Conservation (phyloP, 768 basidiomycete genomes). For the Agrocybe chaxingu region DNA sequence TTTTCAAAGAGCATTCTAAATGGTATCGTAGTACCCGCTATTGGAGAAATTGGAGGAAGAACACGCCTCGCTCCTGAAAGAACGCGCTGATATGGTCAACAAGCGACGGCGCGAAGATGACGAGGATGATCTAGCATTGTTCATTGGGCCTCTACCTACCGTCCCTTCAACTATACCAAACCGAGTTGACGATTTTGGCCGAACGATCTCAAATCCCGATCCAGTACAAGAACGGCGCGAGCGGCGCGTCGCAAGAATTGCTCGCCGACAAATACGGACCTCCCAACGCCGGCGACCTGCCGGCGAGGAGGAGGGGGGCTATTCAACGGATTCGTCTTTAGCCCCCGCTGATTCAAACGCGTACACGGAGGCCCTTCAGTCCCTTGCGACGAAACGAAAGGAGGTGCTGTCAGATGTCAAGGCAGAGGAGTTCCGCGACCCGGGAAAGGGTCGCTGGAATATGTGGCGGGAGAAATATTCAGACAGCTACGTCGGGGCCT, state of each 20-base stretch:
- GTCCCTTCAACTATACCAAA: conserved; percentile 20
- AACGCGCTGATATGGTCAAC: conserved; percentile 66
- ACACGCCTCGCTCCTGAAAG: conserved; percentile 66
- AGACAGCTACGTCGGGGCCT: conserved; percentile 85
- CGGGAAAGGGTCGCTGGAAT: conserved; percentile 59
- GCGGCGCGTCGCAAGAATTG: conserved; percentile 55
- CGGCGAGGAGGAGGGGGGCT: conserved; percentile 66
- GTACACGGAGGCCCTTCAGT: conserved; percentile 58
- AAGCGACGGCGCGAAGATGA: conserved; percentile 74
- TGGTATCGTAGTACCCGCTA: conserved; percentile 58
- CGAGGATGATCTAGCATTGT: conserved; percentile 71
- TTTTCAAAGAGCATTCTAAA: conserved; percentile 7
- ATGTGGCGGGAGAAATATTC: conserved; percentile 73
- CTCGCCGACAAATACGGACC: conserved; percentile 49
- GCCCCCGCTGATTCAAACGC: conserved; percentile 64
- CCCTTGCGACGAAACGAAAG: conserved; percentile 47
- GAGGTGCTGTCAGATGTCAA: conserved; percentile 77
- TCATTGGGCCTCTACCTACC: conserved; percentile 54
- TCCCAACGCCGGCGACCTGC: conserved; percentile 18
- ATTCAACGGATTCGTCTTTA: conserved; percentile 81
- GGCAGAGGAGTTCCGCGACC: conserved; percentile 82
- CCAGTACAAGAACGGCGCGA: conserved; percentile 44
- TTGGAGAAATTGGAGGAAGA: conserved; percentile 80
- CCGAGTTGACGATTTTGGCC: conserved; percentile 59
- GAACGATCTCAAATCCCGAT: conserved; percentile 43